Base-by-base conservation (phyloP, 2,329 filamentous ascomycete species). In the Phialophora macrospora region DNA sequence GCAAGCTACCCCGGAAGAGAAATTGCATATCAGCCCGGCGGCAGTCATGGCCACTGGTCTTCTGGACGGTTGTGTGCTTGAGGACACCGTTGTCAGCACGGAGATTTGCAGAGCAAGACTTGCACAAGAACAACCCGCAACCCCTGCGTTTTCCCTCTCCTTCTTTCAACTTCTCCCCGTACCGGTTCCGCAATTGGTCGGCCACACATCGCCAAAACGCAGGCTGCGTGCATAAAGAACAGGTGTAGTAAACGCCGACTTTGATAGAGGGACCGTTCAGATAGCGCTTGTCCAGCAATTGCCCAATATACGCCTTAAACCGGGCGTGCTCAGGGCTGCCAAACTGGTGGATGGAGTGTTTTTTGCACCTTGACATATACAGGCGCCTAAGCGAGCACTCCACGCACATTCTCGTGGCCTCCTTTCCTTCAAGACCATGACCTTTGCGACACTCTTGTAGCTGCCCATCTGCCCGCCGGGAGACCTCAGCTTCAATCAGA, bases 401-500 rank as follows among this genome's bases (percentile, higher is more conserved):
- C 14, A 71, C 56, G 54, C 72, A 73, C 71, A 73, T 73, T 41
- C 68, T 69, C 7, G 71, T 73, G 12, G 59, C 38, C 32, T 61
- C 61, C 24, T 60, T 55, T 3, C 64, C 70, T 41, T 34, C 32
- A 20, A 63, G 49, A 24, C 66, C 38, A 52, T 68, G 65, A 17
- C 71, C 70, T 30, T 68, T 55, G 4, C 64, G 66, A 4, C 51
- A 49, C 38, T 73, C 70, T 41, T 68, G 61, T 14, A 67, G 64
- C n/a, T 38, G 38, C 17, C 60, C 32, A 5, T 49, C 48, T 51
- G 17, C 46, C 22, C 62, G 63, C 26, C 55, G 52, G 22, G 68
- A 60, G n/a, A 73, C 67, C 26, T 65, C 38, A 12, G 67, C 62
- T 5, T 49, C 38, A 17, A 63, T 30, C 30, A 55, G 41, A 32